Conservation (phyloP, 2,329 filamentous ascomycete species). For the Fusarium sp. region DNA sequence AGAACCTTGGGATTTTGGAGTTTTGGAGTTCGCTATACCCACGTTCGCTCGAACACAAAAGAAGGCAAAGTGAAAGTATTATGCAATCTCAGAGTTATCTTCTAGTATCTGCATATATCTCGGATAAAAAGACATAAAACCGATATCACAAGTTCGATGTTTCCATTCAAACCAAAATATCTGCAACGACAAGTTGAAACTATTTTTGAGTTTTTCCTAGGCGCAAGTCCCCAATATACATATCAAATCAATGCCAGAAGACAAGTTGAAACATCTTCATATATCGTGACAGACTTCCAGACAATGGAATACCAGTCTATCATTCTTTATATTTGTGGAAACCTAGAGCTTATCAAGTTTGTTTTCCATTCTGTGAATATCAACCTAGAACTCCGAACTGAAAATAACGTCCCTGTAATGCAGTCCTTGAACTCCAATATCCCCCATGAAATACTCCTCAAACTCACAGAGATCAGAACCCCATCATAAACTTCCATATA, state of each 20-base stretch:
- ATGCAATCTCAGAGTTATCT: fast-evolving
- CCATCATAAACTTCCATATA: neutral
- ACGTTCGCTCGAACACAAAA: neutral
- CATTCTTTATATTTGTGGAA: no score
- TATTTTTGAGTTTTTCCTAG: no score
- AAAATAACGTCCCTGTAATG: neutral
- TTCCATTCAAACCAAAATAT: fast-evolving
- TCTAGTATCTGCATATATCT: no score
- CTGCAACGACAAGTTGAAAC: fast-evolving
- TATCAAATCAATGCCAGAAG: no score
- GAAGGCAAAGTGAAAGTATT: fast-evolving
- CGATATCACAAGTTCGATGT: fast-evolving
- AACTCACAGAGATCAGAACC: neutral
- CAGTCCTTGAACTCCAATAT: neutral
- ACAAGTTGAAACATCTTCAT: fast-evolving
- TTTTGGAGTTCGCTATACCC: neutral
- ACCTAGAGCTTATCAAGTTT: fast-evolving
- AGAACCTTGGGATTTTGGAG: neutral
- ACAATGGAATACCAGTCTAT: neutral
- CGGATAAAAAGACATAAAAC: fast-evolving
- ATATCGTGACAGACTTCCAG: neutral
- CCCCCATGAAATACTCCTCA: neutral
- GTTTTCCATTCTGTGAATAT: fast-evolving
- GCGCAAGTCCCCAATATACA: no score
- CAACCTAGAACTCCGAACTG: neutral